Evolutionary conservation across 768 basidiomycete genomes (phyloP), one percentile per base, ranked within the genome.

Genomic region (Rhodosporidiobolus odoratus): DNA sequence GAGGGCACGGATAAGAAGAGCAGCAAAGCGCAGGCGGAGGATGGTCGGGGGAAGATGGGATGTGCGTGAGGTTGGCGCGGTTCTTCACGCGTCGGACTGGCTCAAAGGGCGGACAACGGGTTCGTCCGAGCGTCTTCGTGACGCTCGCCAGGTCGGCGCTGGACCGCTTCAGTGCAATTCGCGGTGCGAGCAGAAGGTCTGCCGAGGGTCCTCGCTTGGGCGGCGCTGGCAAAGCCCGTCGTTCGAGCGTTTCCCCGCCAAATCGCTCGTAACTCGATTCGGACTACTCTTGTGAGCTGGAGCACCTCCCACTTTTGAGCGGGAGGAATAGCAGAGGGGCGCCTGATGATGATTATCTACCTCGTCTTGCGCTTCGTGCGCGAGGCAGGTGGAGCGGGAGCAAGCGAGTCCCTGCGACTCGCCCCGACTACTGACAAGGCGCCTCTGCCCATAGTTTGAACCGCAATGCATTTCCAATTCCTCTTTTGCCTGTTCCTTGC

Each of bases 241-340:
- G 25, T 15, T 53, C 25, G 50, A 19, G 6, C 40, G 37, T 8
- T 35, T 12, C 58, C 19, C 35, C n/a, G 30, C 32, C 16, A 34
- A 2, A 12, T 43, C 30, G 7, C 40, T 21, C 38, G 25, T 43
- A 67, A 56, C 66, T 59, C 66, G 58, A 67, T 67, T 67, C 66
- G 57, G 66, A 67, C 66, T 67, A 67, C 66, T 67, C 66, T 67
- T 59, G 47, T 19, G 37, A 35, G 27, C 48, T 66, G 47, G 57
- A 48, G 58, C 43, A 17, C 34, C 19, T 27, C 23, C 25, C 30
- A 21, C 4, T 52, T 34, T 40, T 34, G 27, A 2, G 19, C n/a
- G 32, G 25, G 48, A 17, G 37, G 59, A 37, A 27, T 37, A n/a
- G 16, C 15, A 23, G 30, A 37, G 50, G 43, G 52, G 41, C 40